A percentile compares a stretch with the other conserved stretches of the same genome.
Conservation (phyloP, 352 stramenopile species). For the Globisporangium orthogonon region DNA sequence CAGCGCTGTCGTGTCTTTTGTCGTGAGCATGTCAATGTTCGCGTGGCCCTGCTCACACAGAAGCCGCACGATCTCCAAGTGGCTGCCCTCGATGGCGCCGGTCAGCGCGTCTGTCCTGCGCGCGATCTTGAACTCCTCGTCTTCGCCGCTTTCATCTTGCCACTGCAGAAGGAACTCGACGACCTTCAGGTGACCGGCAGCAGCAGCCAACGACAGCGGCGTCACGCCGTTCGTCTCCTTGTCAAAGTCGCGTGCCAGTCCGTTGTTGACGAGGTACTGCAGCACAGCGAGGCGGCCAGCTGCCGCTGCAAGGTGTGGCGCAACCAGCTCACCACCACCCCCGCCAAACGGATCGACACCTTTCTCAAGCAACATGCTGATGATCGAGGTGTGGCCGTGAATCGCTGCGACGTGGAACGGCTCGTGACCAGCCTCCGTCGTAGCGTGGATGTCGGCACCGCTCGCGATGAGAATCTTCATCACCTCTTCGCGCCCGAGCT, state of each 20-base stretch:
- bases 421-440: background rate
- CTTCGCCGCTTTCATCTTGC: background rate
- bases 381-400: slow-evolving; percentile 16
- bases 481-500: slow-evolving; percentile 4
- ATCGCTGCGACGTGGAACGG: slow-evolving; percentile 20
- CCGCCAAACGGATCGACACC: slow-evolving; percentile 3
- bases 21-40: slow-evolving; percentile 1
- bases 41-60: slow-evolving; percentile 6
- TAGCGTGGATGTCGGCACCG: background rate
- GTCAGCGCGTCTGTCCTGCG: background rate
- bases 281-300: slow-evolving; percentile 2
- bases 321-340: background rate
- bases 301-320: slow-evolving; percentile 3
- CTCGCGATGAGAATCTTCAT: slow-evolving; percentile 1
- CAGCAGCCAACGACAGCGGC: slow-evolving; percentile 6
- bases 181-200: background rate
- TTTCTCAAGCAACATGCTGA: slow-evolving; percentile 14
- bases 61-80: background rate
- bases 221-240: slow-evolving; percentile 3
- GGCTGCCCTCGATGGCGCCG: slow-evolving; percentile 3
- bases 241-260: slow-evolving; percentile 1
- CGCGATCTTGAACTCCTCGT: background rate
- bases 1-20: slow-evolving; percentile 7
- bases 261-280: slow-evolving; percentile 1
- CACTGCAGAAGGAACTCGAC: slow-evolving; percentile 5